These are phyloP conservation scores for Stellera chamaejasme DNA, from an alignment of 345 rosid species.

Conservation along the genomic window DNA sequence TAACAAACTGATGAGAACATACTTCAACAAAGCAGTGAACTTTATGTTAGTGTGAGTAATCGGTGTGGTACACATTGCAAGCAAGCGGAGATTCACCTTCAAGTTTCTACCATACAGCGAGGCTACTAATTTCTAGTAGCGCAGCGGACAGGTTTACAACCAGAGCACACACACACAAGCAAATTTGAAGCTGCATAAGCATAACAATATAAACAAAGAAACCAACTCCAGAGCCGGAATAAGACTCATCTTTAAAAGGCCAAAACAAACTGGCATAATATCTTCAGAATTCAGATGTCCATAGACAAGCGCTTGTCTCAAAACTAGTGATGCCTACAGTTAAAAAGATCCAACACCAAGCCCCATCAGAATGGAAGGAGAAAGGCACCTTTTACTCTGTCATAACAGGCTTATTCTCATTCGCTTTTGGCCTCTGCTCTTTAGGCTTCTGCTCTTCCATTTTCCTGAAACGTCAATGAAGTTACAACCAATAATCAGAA, in stretches of 20 bases:
- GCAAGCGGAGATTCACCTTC: too few species aligned
- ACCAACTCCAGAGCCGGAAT: background rate
- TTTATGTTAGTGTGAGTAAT: too few species aligned
- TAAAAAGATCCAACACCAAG: background rate
- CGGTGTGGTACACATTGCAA: too few species aligned
- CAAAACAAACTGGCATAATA: too few species aligned
- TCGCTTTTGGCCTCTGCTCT: conserved; percentile 87
- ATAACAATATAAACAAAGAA: conserved; percentile 4
- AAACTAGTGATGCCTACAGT: conserved; percentile 6
- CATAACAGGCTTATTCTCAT: conserved; percentile 96
- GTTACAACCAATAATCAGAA: background rate
- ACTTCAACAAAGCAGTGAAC: too few species aligned
- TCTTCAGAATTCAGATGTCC: background rate
- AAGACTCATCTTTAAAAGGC: background rate
- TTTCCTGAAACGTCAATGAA: conserved; percentile 43
- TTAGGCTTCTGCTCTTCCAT: conserved; percentile 91
- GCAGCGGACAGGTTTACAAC: background rate
- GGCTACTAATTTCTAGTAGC: too few species aligned
- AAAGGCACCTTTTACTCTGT: conserved; percentile 37
- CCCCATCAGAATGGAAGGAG: conserved; percentile 4
- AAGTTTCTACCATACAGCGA: too few species aligned
- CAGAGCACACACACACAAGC: background rate
- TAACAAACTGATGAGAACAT: too few species aligned
- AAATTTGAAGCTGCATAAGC: background rate
- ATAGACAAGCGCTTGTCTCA: background rate